Evolutionary conservation across 2,329 filamentous ascomycete species (phyloP).

Genomic region (Neonectria faginata): DNA sequence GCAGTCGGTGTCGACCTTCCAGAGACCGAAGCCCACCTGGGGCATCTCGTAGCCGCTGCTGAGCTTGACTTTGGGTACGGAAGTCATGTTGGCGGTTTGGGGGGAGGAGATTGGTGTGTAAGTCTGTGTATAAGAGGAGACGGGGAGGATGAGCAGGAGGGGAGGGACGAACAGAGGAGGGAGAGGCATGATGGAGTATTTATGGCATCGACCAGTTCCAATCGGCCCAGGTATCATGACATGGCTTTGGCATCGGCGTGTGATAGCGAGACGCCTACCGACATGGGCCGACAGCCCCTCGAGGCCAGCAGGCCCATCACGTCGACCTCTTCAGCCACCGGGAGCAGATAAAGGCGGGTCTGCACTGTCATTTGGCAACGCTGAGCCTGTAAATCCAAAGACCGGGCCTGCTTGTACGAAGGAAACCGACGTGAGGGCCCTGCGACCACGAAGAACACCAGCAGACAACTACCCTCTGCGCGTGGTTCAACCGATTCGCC

Average conservation of each 20-base stretch:
- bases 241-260: slow-evolving; percentile 21
- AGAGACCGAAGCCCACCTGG: slow-evolving; percentile 81
- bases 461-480: slow-evolving; percentile 17
- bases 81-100: slow-evolving; percentile 49
- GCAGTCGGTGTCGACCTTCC: slow-evolving; percentile 83
- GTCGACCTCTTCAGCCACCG: not conserved
- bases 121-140: slow-evolving; percentile 9
- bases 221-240: slow-evolving; percentile 13
- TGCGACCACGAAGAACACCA: slow-evolving; percentile 17
- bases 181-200: slow-evolving; percentile 27
- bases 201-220: slow-evolving; percentile 20
- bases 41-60: slow-evolving; percentile 77
- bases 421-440: not conserved
- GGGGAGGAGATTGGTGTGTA: slow-evolving; percentile 13
- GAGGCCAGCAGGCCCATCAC: slow-evolving; percentile 2
- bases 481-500: slow-evolving; percentile 29
- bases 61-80: slow-evolving; percentile 66
- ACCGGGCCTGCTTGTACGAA: slow-evolving; percentile 13
- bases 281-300: slow-evolving; percentile 21
- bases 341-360: slow-evolving; percentile 3
- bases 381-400: not conserved
- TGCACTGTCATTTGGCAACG: not conserved
- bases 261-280: slow-evolving; percentile 39
- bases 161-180: slow-evolving; percentile 10
- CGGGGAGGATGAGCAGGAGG: slow-evolving; percentile 18